Evolutionary conservation across 495 filamentous ascomycete genomes (phyloP), one percentile per base, ranked within the genome.

Genomic region (Xylaria longipes): DNA sequence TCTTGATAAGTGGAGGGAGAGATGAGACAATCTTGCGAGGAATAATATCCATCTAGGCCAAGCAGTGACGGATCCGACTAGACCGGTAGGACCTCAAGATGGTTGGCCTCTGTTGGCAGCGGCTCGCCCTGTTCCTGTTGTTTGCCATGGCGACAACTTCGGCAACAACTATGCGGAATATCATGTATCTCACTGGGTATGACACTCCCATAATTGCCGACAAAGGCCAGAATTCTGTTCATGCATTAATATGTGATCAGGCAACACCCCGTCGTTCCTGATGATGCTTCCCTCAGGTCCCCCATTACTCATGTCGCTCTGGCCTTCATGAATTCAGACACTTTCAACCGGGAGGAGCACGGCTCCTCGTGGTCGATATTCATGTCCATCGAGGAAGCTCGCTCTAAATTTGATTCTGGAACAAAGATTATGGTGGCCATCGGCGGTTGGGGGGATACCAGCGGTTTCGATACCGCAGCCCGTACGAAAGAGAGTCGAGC

Each of bases 371-470:
- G 83, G 80, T 91, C 90, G 1, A 73, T 90, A 4, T 93, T 91
- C 71, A 89, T 88, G 70, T 80, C 87, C 1, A 85, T 92, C 7
- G 77, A 84, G 0, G 84, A 82, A 9, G 84, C 87, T 65, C 88
- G 91, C 35, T 80, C 84, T 61, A 85, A 88, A 57, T 93, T 93
- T 73, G 70, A 82, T 1, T 75, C 85, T 0, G 83, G 84, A 2
- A 91, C 91, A 37, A 88, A 89, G 74, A 76, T 93, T 20, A 86
- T 92, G 85, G 82, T 93, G 43, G 90, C 91, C 43, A 89, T 94
- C 67, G 91, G 91, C 8, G 91, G 91, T 57, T 94, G 91, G 91
- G 91, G 91, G 7, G 90, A 94, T 72, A 88, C 86, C 0, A 72
- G 77, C 33, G 91, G 90, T 9, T 93, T 93, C 78, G 83, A 86